Evolutionary conservation across 768 basidiomycete species (phyloP).

Genomic region (Lepiota venenata): DNA sequence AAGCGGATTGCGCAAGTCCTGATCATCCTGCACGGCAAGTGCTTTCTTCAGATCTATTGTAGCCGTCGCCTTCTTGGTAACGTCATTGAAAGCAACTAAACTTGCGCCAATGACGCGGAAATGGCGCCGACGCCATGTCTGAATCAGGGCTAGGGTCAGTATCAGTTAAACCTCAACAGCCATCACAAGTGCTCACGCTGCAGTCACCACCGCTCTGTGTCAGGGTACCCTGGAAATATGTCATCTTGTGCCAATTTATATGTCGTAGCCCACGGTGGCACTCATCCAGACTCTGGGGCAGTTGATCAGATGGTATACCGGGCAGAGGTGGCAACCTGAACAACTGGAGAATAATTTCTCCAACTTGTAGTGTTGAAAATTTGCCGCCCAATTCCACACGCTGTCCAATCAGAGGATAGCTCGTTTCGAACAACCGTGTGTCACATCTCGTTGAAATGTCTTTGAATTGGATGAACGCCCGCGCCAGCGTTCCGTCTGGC

Average conservation of each 20-base stretch:
- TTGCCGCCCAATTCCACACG: conserved; percentile 54
- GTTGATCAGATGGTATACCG: conserved; percentile 70
- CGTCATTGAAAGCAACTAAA: conserved; percentile 87
- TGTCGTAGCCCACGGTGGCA: conserved; percentile 85
- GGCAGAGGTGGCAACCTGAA: conserved; percentile 88
- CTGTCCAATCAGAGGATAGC: conserved; percentile 78
- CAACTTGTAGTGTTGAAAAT: conserved; percentile 67
- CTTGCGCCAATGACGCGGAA: conserved; percentile 84
- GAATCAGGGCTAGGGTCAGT: conserved; percentile 6
- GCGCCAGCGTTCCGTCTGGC: conserved; percentile 84
- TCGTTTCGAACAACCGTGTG: conserved; percentile 79
- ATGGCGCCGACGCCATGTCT: conserved; percentile 84
- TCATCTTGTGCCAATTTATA: conserved; percentile 91
- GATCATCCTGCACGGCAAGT: conserved; percentile 71
- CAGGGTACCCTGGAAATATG: conserved; percentile 88
- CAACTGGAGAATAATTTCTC: conserved; percentile 86
- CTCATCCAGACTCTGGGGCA: conserved; percentile 93
- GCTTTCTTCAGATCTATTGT: conserved; percentile 92
- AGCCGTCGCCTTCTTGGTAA: conserved; percentile 85
- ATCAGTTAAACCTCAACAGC: not conserved
- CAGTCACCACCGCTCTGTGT: conserved; percentile 96
- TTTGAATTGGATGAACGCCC: conserved; percentile 86
- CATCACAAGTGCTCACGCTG: conserved; percentile 48
- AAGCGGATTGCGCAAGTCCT: conserved; percentile 46
- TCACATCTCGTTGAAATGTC: conserved; percentile 83